These are phyloP conservation scores for Saturnispora hagleri DNA, from an alignment of 805 yeast species.

Conservation along the genomic window DNA sequence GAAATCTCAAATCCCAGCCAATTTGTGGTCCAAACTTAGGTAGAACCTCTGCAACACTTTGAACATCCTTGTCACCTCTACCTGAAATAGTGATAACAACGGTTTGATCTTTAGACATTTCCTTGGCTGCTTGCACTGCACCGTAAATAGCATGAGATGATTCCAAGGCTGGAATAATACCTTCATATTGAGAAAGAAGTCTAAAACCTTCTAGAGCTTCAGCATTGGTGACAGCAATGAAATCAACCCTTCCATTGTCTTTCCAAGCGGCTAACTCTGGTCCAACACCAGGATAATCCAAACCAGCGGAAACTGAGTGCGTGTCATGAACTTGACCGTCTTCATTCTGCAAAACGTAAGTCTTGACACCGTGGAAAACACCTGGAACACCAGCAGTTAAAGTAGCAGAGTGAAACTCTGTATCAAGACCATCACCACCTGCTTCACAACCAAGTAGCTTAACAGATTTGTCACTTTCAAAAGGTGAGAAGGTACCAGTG, in stretches of 20 bases:
- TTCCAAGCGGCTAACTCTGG: slow-evolving; percentile 97
- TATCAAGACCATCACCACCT: slow-evolving; percentile 94
- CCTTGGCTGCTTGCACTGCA: slow-evolving; percentile 81
- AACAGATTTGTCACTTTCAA: slow-evolving; percentile 72
- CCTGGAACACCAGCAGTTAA: slow-evolving; percentile 93
- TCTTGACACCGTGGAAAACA: slow-evolving; percentile 95
- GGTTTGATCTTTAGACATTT: slow-evolving; percentile 67
- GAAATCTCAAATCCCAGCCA: slow-evolving; percentile 94
- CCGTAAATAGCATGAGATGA: slow-evolving; percentile 95
- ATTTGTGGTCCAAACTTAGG: slow-evolving; percentile 86
- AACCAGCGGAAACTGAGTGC: slow-evolving; percentile 96
- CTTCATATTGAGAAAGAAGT: slow-evolving; percentile 83
- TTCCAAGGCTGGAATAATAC: slow-evolving; percentile 97
- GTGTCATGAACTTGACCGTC: slow-evolving; percentile 98
- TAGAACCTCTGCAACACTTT: slow-evolving; percentile 89
- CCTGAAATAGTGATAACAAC: slow-evolving; percentile 89
- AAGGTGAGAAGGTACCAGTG: slow-evolving; percentile 92
- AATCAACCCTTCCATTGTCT: slow-evolving; percentile 83
- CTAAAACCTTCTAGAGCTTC: slow-evolving; percentile 89
- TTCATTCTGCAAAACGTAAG: slow-evolving; percentile 79
- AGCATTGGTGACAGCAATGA: slow-evolving; percentile 90
- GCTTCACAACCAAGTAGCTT: slow-evolving; percentile 93
- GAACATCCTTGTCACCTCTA: slow-evolving; percentile 98
- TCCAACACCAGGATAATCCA: slow-evolving; percentile 99
- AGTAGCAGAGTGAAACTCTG: slow-evolving; percentile 88